These are phyloP conservation scores for Xylariales sp. DNA, from an alignment of 2,329 filamentous ascomycete species.

Conservation along the genomic window DNA sequence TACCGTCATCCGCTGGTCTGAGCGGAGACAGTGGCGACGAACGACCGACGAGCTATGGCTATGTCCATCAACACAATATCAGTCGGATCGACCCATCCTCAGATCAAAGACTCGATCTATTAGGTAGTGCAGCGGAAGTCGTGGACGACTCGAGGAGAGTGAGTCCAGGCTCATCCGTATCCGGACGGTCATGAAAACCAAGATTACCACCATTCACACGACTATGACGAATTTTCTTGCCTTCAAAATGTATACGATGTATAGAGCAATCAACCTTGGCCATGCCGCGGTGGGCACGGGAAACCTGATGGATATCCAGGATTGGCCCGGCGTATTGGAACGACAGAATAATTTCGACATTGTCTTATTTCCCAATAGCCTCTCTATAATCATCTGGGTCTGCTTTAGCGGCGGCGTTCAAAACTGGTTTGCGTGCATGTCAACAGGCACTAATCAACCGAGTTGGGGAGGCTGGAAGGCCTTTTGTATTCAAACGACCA, in stretches of 20 bases:
- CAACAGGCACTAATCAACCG: too few relatives aligned
- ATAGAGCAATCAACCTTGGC: slow-evolving; percentile 6
- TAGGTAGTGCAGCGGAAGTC: slow-evolving; percentile 53
- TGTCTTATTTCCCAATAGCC: neutral
- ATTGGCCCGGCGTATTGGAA: neutral
- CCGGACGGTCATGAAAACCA: slow-evolving; percentile 14
- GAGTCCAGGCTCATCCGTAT: slow-evolving; percentile 20
- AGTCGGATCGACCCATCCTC: slow-evolving; percentile 45
- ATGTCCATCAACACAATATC: slow-evolving; percentile 54
- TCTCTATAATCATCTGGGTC: slow-evolving; percentile 7
- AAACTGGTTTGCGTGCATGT: too few relatives aligned
- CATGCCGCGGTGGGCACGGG: neutral
- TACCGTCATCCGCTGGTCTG: slow-evolving; percentile 12
- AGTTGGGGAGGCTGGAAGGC: too few relatives aligned
- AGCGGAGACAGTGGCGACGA: slow-evolving; percentile 33
- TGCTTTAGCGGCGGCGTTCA: slow-evolving; percentile 9
- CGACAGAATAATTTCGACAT: neutral
- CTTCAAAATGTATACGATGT: slow-evolving; percentile 8
- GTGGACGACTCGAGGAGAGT: slow-evolving; percentile 37
- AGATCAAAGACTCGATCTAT: slow-evolving; percentile 38
- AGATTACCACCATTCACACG: slow-evolving; percentile 12
- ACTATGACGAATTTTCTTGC: slow-evolving; percentile 19
- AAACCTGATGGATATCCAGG: neutral
- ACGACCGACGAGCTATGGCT: slow-evolving; percentile 49
- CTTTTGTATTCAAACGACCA: too few relatives aligned